A percentile compares a stretch with the other conserved stretches of the same genome.
Evolutionary conservation across 352 stramenopile species (phyloP).

Genomic region (Aphanomyces cochlioides): DNA sequence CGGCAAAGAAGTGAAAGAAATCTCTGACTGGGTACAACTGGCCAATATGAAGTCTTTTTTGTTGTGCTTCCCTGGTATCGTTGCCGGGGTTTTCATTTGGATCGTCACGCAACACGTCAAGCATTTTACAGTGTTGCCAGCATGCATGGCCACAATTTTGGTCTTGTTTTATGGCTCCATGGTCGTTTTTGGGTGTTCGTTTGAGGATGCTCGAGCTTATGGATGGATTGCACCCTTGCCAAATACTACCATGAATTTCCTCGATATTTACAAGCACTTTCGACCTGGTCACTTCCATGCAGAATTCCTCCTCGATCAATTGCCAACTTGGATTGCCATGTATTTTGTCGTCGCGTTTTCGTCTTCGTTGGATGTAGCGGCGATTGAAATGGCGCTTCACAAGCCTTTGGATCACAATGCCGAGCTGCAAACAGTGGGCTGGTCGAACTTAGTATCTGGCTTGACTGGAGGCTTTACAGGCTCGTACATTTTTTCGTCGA

Average conservation of each 20-base stretch:
- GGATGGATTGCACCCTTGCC: conserved; percentile 90
- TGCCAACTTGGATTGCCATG: conserved; percentile 94
- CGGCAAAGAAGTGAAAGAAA: conserved; percentile 84
- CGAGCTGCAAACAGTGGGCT: conserved; percentile 93
- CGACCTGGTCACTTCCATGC: conserved; percentile 43
- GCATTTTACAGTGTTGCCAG: conserved; percentile 78
- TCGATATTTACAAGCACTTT: conserved; percentile 80
- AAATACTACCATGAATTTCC: conserved; percentile 49
- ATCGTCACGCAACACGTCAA: conserved; percentile 74
- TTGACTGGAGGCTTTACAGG: conserved; percentile 96
- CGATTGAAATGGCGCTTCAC: conserved; percentile 95
- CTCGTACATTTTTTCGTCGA: conserved; percentile 99
- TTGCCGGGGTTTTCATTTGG: conserved; percentile 81
- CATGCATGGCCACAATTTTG: conserved; percentile 88
- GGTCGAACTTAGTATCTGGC: conserved; percentile 95
- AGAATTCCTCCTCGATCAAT: conserved; percentile 58
- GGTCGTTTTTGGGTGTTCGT: conserved; percentile 56
- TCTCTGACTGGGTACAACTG: conserved; percentile 79
- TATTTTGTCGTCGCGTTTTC: conserved; percentile 98
- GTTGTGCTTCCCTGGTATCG: conserved; percentile 81
- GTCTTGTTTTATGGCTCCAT: conserved; percentile 81
- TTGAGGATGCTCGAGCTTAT: conserved; percentile 84
- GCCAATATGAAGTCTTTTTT: conserved; percentile 69
- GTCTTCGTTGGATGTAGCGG: conserved; percentile 96
- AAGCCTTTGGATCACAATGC: conserved; percentile 93